Conservation (phyloP, 2,329 filamentous ascomycete species). For the Ilyonectria mors-panacis region DNA sequence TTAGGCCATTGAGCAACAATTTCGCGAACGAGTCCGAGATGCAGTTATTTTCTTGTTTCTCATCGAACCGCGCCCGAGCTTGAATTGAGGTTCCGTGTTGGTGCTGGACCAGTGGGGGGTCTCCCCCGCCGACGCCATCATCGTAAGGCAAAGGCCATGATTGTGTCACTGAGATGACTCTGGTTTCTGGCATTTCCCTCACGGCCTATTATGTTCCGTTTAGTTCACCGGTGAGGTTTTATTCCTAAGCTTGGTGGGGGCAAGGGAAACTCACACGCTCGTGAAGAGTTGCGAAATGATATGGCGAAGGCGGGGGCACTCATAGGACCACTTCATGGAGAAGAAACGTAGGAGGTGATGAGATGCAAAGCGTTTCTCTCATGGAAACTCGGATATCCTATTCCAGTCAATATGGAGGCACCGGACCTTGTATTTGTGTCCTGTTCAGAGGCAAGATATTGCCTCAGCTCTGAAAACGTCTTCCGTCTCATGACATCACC, state of each 20-base stretch:
- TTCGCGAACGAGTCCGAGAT: conserved; percentile 1
- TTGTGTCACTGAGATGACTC: background rate
- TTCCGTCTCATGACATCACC: too few relatives aligned
- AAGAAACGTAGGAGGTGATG: background rate
- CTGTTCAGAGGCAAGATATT: too few relatives aligned
- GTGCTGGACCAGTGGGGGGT: background rate
- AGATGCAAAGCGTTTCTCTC: background rate
- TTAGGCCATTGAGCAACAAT: background rate
- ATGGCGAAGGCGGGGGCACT: background rate
- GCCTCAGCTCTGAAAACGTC: too few relatives aligned
- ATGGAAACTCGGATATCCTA: background rate
- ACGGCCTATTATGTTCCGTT: background rate
- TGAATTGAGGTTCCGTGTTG: background rate
- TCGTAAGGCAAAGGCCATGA: conserved; percentile 3
- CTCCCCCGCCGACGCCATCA: background rate
- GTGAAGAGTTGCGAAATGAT: conserved; percentile 1
- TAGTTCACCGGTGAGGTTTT: too few relatives aligned
- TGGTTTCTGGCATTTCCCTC: background rate
- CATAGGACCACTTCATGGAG: background rate
- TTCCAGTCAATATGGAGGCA: background rate
- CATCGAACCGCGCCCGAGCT: conserved; percentile 8
- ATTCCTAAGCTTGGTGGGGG: too few relatives aligned
- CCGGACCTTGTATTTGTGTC: too few relatives aligned
- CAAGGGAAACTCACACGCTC: background rate
- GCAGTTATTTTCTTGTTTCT: background rate